Percentiles rank a stretch among this genome's conserved stretches.
These are phyloP conservation scores for Aspergillus tamarii DNA, from an alignment of 2,329 filamentous ascomycete genomes.

Conservation along the genomic window DNA sequence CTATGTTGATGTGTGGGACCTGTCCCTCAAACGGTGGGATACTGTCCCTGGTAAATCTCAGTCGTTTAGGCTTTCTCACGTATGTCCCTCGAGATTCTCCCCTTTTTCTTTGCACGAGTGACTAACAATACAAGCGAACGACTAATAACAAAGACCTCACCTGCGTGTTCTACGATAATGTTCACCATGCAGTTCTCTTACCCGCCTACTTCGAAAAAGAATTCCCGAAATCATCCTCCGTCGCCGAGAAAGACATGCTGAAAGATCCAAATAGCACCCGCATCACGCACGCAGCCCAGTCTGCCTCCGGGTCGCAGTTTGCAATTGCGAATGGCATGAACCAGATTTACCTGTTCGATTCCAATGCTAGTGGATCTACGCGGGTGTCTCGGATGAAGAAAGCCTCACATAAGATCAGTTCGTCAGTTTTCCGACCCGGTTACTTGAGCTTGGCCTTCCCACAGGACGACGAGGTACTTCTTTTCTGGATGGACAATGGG, in stretches of 20 bases:
- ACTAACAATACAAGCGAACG: conserved; percentile 29
- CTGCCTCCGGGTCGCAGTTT: conserved; percentile 35
- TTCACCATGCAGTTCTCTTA: conserved; percentile 30
- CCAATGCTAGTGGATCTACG: conserved; percentile 31
- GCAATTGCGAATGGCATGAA: conserved; percentile 38
- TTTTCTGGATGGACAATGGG: conserved; percentile 27
- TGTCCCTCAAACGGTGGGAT: conserved; percentile 22
- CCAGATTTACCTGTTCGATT: conserved; percentile 40
- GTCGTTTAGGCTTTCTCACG: conserved; percentile 24
- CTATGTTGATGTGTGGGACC: conserved; percentile 28
- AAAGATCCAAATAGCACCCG: conserved; percentile 35
- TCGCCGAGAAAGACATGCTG: conserved; percentile 23
- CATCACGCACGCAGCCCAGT: conserved; percentile 39
- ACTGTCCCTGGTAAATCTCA: conserved; percentile 19
- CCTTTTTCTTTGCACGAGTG: not conserved
- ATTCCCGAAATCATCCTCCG: conserved; percentile 23
- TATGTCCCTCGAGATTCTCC: conserved; percentile 8
- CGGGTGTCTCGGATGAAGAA: conserved; percentile 36
- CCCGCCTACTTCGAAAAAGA: conserved; percentile 30
- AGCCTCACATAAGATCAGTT: conserved; percentile 33
- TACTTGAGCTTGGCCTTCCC: conserved; percentile 34
- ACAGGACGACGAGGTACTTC: conserved; percentile 21
- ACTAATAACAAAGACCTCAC: conserved; percentile 40
- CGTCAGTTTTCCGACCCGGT: conserved; percentile 37
- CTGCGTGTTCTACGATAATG: conserved; percentile 37